These are phyloP conservation scores for Lodderomyces pseudojiufengensis DNA, from an alignment of 1,139 yeast genomes.

Conservation along the genomic window DNA sequence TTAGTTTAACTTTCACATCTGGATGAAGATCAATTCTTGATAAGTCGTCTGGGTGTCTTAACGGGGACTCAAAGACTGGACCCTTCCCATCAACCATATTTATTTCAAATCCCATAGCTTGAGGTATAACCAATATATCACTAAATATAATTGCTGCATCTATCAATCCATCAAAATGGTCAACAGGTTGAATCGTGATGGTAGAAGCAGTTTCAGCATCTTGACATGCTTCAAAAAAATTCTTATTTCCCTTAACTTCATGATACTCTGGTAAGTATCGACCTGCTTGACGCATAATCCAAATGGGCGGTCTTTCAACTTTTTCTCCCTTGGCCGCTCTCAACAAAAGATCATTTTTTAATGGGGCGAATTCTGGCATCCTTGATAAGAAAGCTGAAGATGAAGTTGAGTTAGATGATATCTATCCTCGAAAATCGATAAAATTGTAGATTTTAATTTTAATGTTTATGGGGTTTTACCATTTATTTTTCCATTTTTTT, in stretches of 20 bases:
- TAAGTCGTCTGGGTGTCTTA: constrained; percentile 71
- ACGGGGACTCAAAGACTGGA: constrained; percentile 87
- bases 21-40: constrained; percentile 54
- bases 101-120: constrained; percentile 96
- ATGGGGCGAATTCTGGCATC: constrained; percentile 53
- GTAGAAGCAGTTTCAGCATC: constrained; percentile 92
- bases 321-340: constrained; percentile 79
- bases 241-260: constrained; percentile 78
- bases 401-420: neutral
- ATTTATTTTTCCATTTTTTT: neutral
- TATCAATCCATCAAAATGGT: constrained; percentile 79
- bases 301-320: constrained; percentile 95
- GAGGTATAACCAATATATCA: constrained; percentile 94
- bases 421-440: neutral
- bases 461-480: too few relatives aligned
- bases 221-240: constrained; percentile 90
- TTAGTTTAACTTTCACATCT: constrained; percentile 73
- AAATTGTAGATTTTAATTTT: too few relatives aligned
- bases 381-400: too few relatives aligned
- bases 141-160: constrained; percentile 97
- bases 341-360: constrained; percentile 83
- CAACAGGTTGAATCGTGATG: constrained; percentile 93
- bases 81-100: constrained; percentile 95
- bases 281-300: constrained; percentile 98
- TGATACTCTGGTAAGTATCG: constrained; percentile 89